Evolutionary conservation across 495 filamentous ascomycete genomes (phyloP), one percentile per base, ranked within the genome.

Genomic region (Annulohypoxylon maeteangense): DNA sequence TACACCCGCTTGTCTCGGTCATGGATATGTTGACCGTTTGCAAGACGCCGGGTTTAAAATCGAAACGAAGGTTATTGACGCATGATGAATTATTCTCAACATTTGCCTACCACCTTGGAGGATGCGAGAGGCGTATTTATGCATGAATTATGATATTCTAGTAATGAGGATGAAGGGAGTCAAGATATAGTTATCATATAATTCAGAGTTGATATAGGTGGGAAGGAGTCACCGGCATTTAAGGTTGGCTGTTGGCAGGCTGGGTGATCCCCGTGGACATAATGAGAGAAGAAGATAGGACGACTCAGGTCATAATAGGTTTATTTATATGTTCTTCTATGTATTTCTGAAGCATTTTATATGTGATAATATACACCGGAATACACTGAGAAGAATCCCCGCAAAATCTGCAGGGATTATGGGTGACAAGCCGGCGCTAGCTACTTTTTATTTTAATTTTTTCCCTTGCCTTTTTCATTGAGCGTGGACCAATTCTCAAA

Each of bases 1-100:
- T 18, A 97, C 93, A 1, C 86, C 93, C n/a, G 91, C 92, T n/a
- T 91, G 87, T 40, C 79, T 97, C 38, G 93, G 93, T 0, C 90
- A 94, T 77, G 82, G 83, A 29, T 94, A 87, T 74, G 84, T 95
- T 62, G 90, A 95, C 74, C 86, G 91, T 44, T 76, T 95, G 65
- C 82, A 87, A 12, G 82, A 84, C 53, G 86, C 82, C 12, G 91
- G 91, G 1, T 87, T 92, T 64, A 86, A 81, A 53, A 81, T 92
- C 59, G 88, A 92, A 76, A 82, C 80, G 47, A 82, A 80, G 68
- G 74, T 78, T 2, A 67, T 84, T 50, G 75, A 79, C 14, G 42
- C 53, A n/a, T 74, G 53, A 66, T 11, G 20, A 12, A 4, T 51
- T n/a, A 6, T 27, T 44, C 16, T 18, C 4, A 25, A 31, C n/a